These are phyloP conservation scores for Fistulinella prunicolor DNA, from an alignment of 768 basidiomycete genomes.

Conservation along the genomic window DNA sequence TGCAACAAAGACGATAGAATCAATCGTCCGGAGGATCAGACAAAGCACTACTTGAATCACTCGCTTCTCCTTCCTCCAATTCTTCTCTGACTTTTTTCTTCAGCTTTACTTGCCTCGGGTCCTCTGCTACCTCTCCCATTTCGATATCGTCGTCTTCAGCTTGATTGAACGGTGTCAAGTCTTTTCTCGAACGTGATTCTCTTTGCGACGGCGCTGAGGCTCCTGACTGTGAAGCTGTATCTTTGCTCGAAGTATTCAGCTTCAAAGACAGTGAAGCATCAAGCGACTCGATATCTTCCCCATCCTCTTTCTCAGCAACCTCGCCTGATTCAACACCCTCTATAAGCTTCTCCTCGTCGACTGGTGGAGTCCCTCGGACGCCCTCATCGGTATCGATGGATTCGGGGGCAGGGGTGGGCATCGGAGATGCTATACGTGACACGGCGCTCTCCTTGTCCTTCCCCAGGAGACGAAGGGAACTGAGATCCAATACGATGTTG, in stretches of 20 bases:
- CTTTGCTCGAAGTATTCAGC: slow-evolving; percentile 32
- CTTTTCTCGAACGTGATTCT: slow-evolving; percentile 20
- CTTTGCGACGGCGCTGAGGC: slow-evolving; percentile 29
- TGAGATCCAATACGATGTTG: slow-evolving; percentile 58
- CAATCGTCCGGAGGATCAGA: slow-evolving; percentile 70
- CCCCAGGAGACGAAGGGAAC: slow-evolving; percentile 60
- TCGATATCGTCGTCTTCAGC: slow-evolving; percentile 69
- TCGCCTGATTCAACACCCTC: slow-evolving; percentile 46
- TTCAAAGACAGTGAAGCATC: slow-evolving; percentile 26
- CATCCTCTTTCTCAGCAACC: slow-evolving; percentile 36
- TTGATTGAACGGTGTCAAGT: slow-evolving; percentile 20
- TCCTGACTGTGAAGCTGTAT: slow-evolving; percentile 34
- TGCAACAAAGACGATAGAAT: slow-evolving; percentile 8
- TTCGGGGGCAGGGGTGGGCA: slow-evolving; percentile 52
- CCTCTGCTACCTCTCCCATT: slow-evolving; percentile 89
- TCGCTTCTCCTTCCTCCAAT: slow-evolving; percentile 84
- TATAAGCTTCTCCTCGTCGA: slow-evolving; percentile 35
- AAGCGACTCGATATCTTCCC: slow-evolving; percentile 35
- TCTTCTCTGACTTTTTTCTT: slow-evolving; percentile 67
- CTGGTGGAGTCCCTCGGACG: slow-evolving; percentile 18
- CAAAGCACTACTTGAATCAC: slow-evolving; percentile 72
- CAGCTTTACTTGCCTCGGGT: slow-evolving; percentile 43
- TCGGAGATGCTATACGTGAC: slow-evolving; percentile 39
- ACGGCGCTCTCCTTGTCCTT: slow-evolving; percentile 55
- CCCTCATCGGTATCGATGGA: slow-evolving; percentile 25